Conservation (phyloP, 495 filamentous ascomycete genomes). For the Podospora pseudopauciseta region DNA sequence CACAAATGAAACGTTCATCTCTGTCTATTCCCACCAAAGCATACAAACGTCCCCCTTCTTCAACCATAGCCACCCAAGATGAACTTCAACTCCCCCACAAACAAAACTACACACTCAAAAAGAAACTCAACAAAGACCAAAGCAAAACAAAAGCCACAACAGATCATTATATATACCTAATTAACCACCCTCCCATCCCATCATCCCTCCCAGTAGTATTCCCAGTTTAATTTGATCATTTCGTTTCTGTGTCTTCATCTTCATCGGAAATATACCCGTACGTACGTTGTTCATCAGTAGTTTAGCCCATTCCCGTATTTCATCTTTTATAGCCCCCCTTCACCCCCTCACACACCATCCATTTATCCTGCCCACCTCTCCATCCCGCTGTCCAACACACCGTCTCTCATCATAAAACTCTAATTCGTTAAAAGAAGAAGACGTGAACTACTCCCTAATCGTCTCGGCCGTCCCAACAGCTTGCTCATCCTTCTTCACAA, state of each 20-base stretch:
- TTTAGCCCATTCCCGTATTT: neutral
- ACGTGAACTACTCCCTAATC: conserved; percentile 24
- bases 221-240: neutral
- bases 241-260: conserved; percentile 2
- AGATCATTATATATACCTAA: conserved; percentile 14
- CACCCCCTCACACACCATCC: neutral
- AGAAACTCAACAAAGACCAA: conserved; percentile 1
- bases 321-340: neutral
- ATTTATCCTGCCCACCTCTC: too few relatives aligned
- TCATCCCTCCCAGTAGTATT: neutral
- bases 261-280: neutral
- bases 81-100: neutral
- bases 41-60: neutral
- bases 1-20: neutral
- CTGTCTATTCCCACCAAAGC: neutral
- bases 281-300: neutral
- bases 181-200: neutral
- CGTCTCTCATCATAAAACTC: neutral
- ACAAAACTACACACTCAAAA: neutral
- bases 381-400: neutral
- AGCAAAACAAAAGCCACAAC: conserved; percentile 9
- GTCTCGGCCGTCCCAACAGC: conserved; percentile 9
- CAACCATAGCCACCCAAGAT: neutral
- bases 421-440: neutral
- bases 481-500: conserved; percentile 42